Base-by-base conservation (phyloP, 805 yeast species). In the Torulaspora indica region DNA sequence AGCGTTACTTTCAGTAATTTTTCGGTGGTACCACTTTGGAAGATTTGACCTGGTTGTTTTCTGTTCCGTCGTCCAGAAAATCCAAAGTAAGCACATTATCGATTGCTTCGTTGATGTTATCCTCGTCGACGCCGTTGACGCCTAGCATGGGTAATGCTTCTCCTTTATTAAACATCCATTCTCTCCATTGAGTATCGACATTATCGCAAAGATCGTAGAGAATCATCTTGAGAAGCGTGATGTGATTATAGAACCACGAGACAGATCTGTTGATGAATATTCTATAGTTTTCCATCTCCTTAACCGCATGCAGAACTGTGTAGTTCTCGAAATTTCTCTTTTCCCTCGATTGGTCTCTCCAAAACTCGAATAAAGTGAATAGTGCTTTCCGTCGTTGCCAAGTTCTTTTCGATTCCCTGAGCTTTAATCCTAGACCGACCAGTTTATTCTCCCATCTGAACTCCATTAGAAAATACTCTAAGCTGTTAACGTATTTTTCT, bases 381-480 rank as follows among this genome's bases (percentile, higher is more conserved):
- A 64, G 46, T 0, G 68, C 68, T 31, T 63, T 64, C 8, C 68
- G 53, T 39, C 68, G 55, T 43, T 64, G 68, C 68, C 68, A 64
- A 1, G 68, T 64, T 45, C 68, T 54, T 43, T 64, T 64, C 6
- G 66, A 60, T 52, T 64, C 68, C 36, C 59, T 50, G 27, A 64
- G 49, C 38, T 60, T 61, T 20, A 63, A 46, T 8, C 67, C 67
- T 15, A 61, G 42, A 1, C 57, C 57, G 31, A 64, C 64, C 24
- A 64, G 43, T 29, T 55, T 60, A 50, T 64, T 64, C 40, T 64
- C 68, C 68, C 68, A 64, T 27, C 61, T 51, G 37, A 64, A 64
- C 41, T 64, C 68, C 67, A 64, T 60, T 13, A 63, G 47, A 38
- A 64, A 64, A 43, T 63, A 64, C 46, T 63, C 67, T 27, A 64